Evolutionary conservation across 176 grass and related monocot genomes (phyloP), one percentile per base, ranked within the genome.

Genomic region (Alloteropsis semialata): DNA sequence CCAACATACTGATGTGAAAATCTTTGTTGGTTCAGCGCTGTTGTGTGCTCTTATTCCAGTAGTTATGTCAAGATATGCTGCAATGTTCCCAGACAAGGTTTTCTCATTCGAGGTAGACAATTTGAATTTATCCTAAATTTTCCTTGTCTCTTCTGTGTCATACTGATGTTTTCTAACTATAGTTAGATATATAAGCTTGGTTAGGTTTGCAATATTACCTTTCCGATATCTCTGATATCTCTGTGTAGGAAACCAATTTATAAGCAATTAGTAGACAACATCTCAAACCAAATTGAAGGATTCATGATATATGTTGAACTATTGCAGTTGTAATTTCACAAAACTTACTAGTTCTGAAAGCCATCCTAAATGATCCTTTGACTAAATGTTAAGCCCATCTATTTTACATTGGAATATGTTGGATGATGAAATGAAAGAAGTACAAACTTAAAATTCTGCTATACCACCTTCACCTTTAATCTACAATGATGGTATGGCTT

Each of bases 11-110:
- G 12, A 79, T 60, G 38, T 91, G 38, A 55, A 81, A 22, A 28
- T 92, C 42, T 76, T 84, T 84, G 72, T 62, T 83, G 18, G 29
- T 93, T 80, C 96, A 98, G 96, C 96, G 36, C 83, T 98, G 46
- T 76, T 95, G 44, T 98, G 92, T 88, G 91, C 96, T 86, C 80
- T 98, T 62, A 91, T 95, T 95, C 96, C 92, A 53, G 78, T 95
- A 56, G 65, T 93, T 50, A 91, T 98, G 92, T 95, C 92, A 78
- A 94, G 92, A 82, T 95, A 95, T 80, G 89, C 89, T 82, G 90
- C 92, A 74, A 93, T 92, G 83, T 98, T 94, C 81, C 96, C 92
- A 75, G 91, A 98, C 71, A 95, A 98, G 80, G 81, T 86, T 78
- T 98, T 95, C 79, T 95, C 92, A 54, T 95, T 95, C 22, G 87